phyloP scores from a whole-genome alignment of 2,329 filamentous ascomycete genomes.

The Fusarium subtropicale region DNA sequence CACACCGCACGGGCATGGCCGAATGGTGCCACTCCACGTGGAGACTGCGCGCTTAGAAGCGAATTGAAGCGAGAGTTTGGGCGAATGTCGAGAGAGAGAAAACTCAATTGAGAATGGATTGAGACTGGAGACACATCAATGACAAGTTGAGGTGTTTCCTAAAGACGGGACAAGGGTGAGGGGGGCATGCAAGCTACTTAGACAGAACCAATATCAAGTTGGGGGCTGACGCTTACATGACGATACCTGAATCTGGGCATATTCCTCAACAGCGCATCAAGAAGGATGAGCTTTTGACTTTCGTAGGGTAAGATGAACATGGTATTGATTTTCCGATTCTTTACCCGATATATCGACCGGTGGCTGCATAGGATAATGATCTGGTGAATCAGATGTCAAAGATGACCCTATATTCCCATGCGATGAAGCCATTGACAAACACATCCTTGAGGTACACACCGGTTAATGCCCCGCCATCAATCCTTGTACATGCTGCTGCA shows the following conservation, averaged over 20 bases:
- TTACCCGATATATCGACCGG: conserved; percentile 29
- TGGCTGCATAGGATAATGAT: conserved; percentile 30
- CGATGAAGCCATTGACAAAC: conserved; percentile 35
- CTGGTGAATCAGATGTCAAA: conserved; percentile 36
- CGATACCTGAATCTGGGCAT: conserved; percentile 5
- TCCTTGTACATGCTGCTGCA: conserved; percentile 11
- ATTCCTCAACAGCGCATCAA: conserved; percentile 16
- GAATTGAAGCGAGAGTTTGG: conserved; percentile 28
- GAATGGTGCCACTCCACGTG: conserved; percentile 44
- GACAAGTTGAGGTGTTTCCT: conserved; percentile 26
- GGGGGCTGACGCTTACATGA: conserved; percentile 43
- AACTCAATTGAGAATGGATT: conserved; percentile 27
- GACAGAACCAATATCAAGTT: conserved; percentile 15
- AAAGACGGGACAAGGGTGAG: conserved; percentile 1
- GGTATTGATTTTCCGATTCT: conserved; percentile 32
- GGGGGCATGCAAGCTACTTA: not conserved
- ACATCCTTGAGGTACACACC: conserved; percentile 7
- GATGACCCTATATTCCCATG: conserved; percentile 14
- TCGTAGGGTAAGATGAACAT: conserved; percentile 6
- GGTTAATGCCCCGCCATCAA: conserved; percentile 22
- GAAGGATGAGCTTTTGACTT: conserved; percentile 5
- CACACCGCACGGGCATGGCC: conserved; percentile 42
- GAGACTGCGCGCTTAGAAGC: conserved; percentile 42
- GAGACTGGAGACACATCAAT: conserved; percentile 14
- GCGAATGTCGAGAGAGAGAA: conserved; percentile 27